Percentiles rank a stretch among this genome's conserved stretches.
These are phyloP conservation scores for Millerozyma acaciae DNA, from an alignment of 805 yeast genomes.

Conservation along the genomic window DNA sequence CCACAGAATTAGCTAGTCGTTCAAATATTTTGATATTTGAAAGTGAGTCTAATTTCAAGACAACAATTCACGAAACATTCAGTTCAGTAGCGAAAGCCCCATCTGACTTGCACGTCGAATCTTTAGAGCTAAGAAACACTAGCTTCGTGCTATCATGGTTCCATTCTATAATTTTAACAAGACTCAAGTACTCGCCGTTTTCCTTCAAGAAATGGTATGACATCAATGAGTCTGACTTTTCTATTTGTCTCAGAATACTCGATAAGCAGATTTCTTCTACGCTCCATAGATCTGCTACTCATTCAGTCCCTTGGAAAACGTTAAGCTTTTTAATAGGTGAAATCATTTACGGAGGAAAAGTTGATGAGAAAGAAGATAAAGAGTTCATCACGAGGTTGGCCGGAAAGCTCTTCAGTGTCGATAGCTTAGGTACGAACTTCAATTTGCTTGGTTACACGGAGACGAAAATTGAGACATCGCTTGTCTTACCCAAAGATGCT, in stretches of 20 bases:
- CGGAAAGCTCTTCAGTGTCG: conserved; percentile 30
- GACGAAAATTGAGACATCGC: conserved; percentile 9
- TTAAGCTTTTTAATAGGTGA: conserved; percentile 47
- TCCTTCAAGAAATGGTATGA: conserved; percentile 65
- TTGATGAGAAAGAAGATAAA: conserved; percentile 41
- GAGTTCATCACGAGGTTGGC: conserved; percentile 32
- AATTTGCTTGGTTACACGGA: conserved; percentile 33
- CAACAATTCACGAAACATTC: conserved; percentile 39
- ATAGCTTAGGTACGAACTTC: conserved; percentile 41
- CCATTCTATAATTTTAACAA: conserved; percentile 59
- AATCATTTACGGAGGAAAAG: conserved; percentile 66
- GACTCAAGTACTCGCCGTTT: conserved; percentile 55
- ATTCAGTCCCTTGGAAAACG: conserved; percentile 56
- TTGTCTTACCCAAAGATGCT: conserved; percentile 49
- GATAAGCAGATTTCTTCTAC: conserved; percentile 13
- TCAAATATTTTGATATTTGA: conserved; percentile 61
- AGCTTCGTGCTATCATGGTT: conserved; percentile 62
- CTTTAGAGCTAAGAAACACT: conserved; percentile 22
- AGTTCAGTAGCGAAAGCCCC: conserved; percentile 12
- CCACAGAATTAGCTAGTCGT: conserved; percentile 52
- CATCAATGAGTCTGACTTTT: conserved; percentile 69
- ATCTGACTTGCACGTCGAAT: conserved; percentile 3
- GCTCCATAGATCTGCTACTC: too few species aligned
- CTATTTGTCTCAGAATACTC: conserved; percentile 45
- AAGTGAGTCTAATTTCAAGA: conserved; percentile 55